Evolutionary conservation across 2,329 filamentous ascomycete genomes (phyloP).

Genomic region (Neodidymelliopsis sp.): DNA sequence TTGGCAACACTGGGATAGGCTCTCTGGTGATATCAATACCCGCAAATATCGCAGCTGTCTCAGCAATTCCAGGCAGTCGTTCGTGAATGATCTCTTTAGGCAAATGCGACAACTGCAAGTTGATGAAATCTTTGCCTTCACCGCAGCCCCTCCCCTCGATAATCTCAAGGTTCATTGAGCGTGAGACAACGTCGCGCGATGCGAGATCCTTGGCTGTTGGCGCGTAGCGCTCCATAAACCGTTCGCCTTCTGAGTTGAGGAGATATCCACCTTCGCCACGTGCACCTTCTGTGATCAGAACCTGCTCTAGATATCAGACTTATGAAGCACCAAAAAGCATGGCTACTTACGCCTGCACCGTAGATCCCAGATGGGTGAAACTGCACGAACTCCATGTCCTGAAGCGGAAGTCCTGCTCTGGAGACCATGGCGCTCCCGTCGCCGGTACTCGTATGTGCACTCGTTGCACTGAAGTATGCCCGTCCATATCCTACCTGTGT

Average conservation of each 20-base stretch:
- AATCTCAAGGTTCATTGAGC: constrained; percentile 60
- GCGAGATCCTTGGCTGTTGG: constrained; percentile 60
- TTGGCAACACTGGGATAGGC: constrained; percentile 60
- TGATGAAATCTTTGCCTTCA: constrained; percentile 57
- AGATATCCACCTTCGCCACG: constrained; percentile 60
- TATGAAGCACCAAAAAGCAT: neutral
- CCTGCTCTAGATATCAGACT: constrained; percentile 19
- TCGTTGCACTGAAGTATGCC: constrained; percentile 60
- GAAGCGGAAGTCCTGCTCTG: constrained; percentile 57
- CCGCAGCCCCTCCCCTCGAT: constrained; percentile 56
- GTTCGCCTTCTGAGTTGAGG: constrained; percentile 57
- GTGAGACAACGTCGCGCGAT: constrained; percentile 57
- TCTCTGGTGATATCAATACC: constrained; percentile 59
- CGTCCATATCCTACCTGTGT: constrained; percentile 53
- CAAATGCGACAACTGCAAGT: constrained; percentile 58
- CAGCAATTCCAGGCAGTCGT: constrained; percentile 58
- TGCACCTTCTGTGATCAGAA: constrained; percentile 59
- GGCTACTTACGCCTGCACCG: constrained; percentile 53
- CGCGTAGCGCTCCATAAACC: constrained; percentile 62
- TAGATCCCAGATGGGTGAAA: constrained; percentile 62
- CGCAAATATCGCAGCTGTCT: constrained; percentile 59
- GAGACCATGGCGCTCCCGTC: constrained; percentile 61
- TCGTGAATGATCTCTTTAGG: constrained; percentile 57
- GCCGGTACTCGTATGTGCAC: constrained; percentile 59
- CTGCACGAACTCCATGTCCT: constrained; percentile 62